Evolutionary conservation across 805 yeast genomes (phyloP).

Genomic region (Cyberlindnera mycetangii): DNA sequence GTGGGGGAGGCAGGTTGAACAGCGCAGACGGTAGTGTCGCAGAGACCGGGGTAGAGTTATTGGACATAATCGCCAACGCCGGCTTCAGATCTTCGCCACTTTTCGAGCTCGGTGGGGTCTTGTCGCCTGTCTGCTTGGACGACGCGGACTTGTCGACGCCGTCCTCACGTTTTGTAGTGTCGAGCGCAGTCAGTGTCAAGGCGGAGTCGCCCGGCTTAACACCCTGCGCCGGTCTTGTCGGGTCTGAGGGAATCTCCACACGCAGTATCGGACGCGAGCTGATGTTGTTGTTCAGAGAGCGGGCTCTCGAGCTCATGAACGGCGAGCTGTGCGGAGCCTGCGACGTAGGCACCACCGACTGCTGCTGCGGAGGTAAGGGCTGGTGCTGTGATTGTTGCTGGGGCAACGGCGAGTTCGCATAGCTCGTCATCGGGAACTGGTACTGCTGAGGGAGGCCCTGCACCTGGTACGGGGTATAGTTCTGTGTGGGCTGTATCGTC

Average conservation of each 20-base stretch:
- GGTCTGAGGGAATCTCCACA: slow-evolving; percentile 27
- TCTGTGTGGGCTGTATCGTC: slow-evolving; percentile 8
- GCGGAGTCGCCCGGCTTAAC: slow-evolving; percentile 16
- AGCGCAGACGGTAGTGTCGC: slow-evolving; percentile 34
- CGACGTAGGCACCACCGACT: slow-evolving; percentile 2
- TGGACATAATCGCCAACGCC: slow-evolving; percentile 18
- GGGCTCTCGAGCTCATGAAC: slow-evolving; percentile 19
- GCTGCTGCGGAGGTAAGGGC: slow-evolving; percentile 2
- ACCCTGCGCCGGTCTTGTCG: slow-evolving; percentile 5
- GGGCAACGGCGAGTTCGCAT: slow-evolving; percentile 1
- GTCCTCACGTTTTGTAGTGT: slow-evolving; percentile 5
- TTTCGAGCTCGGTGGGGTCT: slow-evolving; percentile 17
- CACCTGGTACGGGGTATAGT: slow-evolving; percentile 4
- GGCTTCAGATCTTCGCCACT: slow-evolving; percentile 17
- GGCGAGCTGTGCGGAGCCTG: slow-evolving; percentile 10
- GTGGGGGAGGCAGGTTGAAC: slow-evolving; percentile 33
- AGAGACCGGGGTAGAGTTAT: slow-evolving; percentile 30
- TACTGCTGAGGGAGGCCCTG: slow-evolving; percentile 9
- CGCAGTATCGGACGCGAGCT: slow-evolving; percentile 27
- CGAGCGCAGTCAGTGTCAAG: slow-evolving; percentile 18
- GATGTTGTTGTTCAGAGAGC: slow-evolving; percentile 24
- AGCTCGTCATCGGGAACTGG: slow-evolving; percentile 8
- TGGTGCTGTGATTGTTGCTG: slow-evolving; percentile 11
- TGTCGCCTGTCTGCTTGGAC: slow-evolving; percentile 5
- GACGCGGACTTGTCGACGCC: slow-evolving; percentile 7